Percentiles rank a stretch among this genome's conserved stretches.
phyloP scores from a whole-genome alignment of 805 yeast genomes.

The Myxozyma geophila region DNA sequence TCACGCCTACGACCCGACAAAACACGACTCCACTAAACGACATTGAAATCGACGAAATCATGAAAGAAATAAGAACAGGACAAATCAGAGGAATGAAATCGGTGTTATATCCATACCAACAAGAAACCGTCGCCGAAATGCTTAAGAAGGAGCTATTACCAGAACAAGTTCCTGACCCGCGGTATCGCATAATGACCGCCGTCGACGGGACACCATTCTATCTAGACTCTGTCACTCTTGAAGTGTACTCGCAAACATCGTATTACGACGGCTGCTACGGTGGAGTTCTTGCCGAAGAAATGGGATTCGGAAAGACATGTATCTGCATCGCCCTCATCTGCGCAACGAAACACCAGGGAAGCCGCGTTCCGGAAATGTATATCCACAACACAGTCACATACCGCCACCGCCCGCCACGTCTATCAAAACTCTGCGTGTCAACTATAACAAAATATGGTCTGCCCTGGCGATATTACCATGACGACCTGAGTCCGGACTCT shows the following conservation, averaged over 20 bases:
- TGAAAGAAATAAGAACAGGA: slow-evolving; percentile 41
- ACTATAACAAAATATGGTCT: slow-evolving; percentile 54
- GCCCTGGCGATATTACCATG: slow-evolving; percentile 59
- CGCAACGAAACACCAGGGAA: slow-evolving; percentile 57
- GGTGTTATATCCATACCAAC: slow-evolving; percentile 60
- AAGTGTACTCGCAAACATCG: slow-evolving; percentile 49
- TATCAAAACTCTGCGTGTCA: slow-evolving; percentile 52
- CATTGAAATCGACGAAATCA: slow-evolving; percentile 33
- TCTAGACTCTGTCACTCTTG: slow-evolving; percentile 47
- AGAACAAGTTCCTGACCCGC: slow-evolving; percentile 46
- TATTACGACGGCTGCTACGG: slow-evolving; percentile 58
- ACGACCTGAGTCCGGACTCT: slow-evolving; percentile 54
- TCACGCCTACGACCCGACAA: slow-evolving; percentile 25
- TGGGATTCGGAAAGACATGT: slow-evolving; percentile 67
- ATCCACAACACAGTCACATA: slow-evolving; percentile 31
- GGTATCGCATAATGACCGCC: slow-evolving; percentile 43
- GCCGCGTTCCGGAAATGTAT: slow-evolving; percentile 50
- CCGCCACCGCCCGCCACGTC: slow-evolving; percentile 37
- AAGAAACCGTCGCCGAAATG: slow-evolving; percentile 66
- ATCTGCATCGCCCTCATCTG: slow-evolving; percentile 63
- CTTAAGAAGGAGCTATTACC: slow-evolving; percentile 54
- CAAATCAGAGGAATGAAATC: slow-evolving; percentile 56
- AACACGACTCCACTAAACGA: slow-evolving; percentile 35
- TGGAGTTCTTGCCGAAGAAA: slow-evolving; percentile 68
- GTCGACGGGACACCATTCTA: slow-evolving; percentile 38